Evolutionary conservation across 352 stramenopile species (phyloP), one percentile per base, ranked within the genome.

Genomic region (Globisporangium barbulae): DNA sequence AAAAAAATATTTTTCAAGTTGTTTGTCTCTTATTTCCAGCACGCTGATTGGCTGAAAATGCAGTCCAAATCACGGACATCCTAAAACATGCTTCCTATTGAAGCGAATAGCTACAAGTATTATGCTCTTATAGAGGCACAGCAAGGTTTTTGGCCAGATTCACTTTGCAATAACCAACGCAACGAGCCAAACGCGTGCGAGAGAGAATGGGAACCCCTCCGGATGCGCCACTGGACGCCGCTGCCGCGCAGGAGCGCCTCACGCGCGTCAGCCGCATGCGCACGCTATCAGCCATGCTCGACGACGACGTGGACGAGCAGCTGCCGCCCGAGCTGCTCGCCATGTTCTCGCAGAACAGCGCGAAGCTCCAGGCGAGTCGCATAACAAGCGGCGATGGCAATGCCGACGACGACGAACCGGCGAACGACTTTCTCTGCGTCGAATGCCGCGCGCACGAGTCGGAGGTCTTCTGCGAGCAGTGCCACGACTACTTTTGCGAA

Each of bases 401-500:
- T 21, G 55, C n/a, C 25, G 61, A 65, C 48, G 59, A 50, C 17
- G 30, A 64, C 70, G 59, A 66, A 61, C 21, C 55, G 37, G 15
- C 45, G 56, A 73, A 74, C 56, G 81, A 75, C 59, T 83, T 91
- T 61, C 52, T 75, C 66, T 92, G 83, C 62, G 75, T 92, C 61
- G 85, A 93, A 73, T 93, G 85, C 53, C 61, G 72, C 30, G 83
- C 74, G 19, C 79, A 91, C 64, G 78, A 79, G 39, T 79, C 82
- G 37, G 80, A 91, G 49, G 68, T 92, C 47, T 93, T 91, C 59
- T 96, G 88, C 62, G 88, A 94, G 73, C 84, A 94, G 68, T 96
- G 88, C 63, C 80, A 93, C 67, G 86, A 96, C 72, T 92, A 94
- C 67, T 96, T 93, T 60, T 96, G 88, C 53, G 81, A 89, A 59